Percentiles rank a stretch among this genome's conserved stretches.
Conservation (phyloP, 345 rosid species). For the Aquilaria sinensis region DNA sequence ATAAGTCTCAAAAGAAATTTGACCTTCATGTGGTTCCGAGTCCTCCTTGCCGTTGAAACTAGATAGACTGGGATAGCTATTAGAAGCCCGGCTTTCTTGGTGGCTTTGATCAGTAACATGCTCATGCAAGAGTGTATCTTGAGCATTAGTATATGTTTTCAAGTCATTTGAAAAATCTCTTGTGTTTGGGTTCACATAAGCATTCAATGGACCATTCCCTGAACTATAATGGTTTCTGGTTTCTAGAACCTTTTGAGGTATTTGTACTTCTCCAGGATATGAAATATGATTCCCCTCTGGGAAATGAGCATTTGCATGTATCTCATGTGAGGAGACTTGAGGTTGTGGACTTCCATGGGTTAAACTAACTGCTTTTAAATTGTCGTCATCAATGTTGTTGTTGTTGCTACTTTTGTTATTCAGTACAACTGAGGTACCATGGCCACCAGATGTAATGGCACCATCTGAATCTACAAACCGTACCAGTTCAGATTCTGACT, state of each 20-base stretch:
- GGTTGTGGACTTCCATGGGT: constrained; percentile 23
- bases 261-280: constrained; percentile 18
- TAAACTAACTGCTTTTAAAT: constrained; percentile 10
- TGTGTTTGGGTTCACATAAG: constrained; percentile 25
- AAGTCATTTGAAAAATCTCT: constrained; percentile 30
- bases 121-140: constrained; percentile 22
- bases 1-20: constrained; percentile 23
- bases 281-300: constrained; percentile 28
- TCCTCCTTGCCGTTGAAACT: constrained; percentile 22
- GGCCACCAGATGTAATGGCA: constrained; percentile 36
- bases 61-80: constrained; percentile 22
- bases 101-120: constrained; percentile 16
- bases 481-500: constrained; percentile 27
- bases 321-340: constrained; percentile 21
- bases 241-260: constrained; percentile 25
- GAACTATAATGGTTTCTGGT: constrained; percentile 23
- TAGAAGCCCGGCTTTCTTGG: constrained; percentile 29
- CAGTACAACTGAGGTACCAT: constrained; percentile 22
- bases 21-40: constrained; percentile 29
- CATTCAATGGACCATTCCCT: constrained; percentile 22
- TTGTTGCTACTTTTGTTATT: constrained; percentile 7
- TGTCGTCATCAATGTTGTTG: constrained; percentile 2
- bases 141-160: constrained; percentile 16
- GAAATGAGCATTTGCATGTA: constrained; percentile 14
- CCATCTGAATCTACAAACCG: constrained; percentile 42